Evolutionary conservation across 2,329 filamentous ascomycete genomes (phyloP), one percentile per base, ranked within the genome.

Genomic region (Colletotrichum euphorbiae): DNA sequence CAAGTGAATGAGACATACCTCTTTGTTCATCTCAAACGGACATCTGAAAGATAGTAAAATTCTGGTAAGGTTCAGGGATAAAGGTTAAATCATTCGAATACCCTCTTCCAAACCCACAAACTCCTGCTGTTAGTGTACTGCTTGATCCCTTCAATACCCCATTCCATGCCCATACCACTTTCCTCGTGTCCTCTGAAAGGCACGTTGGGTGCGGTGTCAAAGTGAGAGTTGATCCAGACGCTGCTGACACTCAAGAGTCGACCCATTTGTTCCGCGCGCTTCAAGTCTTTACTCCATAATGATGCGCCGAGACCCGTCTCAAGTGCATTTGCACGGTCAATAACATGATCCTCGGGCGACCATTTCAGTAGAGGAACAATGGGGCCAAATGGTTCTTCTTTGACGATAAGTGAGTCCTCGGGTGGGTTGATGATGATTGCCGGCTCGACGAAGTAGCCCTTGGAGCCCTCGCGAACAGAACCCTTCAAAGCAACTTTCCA

Each of bases 331-430:
- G 85, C 87, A 7, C 87, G 82, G 2, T 75, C 75, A 24, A 91
- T 77, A 0, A 89, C 87, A 17, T 90, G 87, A 3, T 83, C 83
- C 69, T 92, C 89, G 21, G 85, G 81, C 0, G 79, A 80, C 88
- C 88, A 92, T 40, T 82, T 84, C 65, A 91, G 73, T 7, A 91
- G 77, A 0, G 90, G 89, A 2, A 91, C 81, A 31, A 92, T 87
- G 0, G 90, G 90, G 0, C 84, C 65, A 50, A 79, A 79, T 0
- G 82, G 84, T 73, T 89, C 86, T 70, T 86, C 86, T 3, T 78
- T 76, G 0, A 89, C 86, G 28, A 91, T 84, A 0, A 81, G 79
- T 0, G 86, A 85, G 54, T 83, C 77, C 40, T 89, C 85, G 0
- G 86, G 83, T 1, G 88, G 87, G 71, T 87, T 87, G 62, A 89